A percentile compares a stretch with the other conserved stretches of the same genome.
Conservation (phyloP, 495 filamentous ascomycete genomes). For the Thozetella sp. region DNA sequence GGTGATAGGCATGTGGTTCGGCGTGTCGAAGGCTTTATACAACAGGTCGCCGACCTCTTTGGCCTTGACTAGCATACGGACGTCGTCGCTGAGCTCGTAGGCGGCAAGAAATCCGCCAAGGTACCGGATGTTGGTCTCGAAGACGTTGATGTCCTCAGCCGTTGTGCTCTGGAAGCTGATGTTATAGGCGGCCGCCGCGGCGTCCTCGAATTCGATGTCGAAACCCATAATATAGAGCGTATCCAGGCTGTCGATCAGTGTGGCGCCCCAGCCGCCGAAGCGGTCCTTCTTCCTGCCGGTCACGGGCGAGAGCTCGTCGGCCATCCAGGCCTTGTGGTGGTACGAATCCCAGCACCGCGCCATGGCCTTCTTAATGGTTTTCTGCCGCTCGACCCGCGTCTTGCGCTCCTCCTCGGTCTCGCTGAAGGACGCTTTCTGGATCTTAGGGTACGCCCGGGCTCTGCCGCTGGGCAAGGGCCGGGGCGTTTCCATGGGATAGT, state of each 20-base stretch:
- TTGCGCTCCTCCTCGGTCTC: not conserved
- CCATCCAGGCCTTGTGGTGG: conserved; percentile 66
- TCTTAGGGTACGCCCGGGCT: not conserved
- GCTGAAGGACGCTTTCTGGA: not conserved
- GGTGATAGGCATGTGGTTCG: conserved; percentile 81
- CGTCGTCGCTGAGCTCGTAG: conserved; percentile 67
- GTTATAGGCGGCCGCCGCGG: conserved; percentile 64
- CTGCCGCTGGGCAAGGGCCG: not conserved
- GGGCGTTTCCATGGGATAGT: not conserved
- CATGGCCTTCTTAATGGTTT: not conserved
- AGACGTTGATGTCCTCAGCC: conserved; percentile 59
- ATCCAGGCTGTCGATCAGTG: conserved; percentile 82
- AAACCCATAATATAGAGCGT: conserved; percentile 91
- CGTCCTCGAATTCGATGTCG: conserved; percentile 77
- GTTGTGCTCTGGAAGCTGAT: conserved; percentile 82
- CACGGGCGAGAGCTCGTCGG: conserved; percentile 74
- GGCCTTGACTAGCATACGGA: conserved; percentile 73
- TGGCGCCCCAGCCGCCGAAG: conserved; percentile 87
- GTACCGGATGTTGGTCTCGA: conserved; percentile 81
- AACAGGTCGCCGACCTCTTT: conserved; percentile 81
- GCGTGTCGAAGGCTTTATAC: conserved; percentile 85
- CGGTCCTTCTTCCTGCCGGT: conserved; percentile 57
- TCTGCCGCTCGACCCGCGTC: not conserved
- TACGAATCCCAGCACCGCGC: not conserved
- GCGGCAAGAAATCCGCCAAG: conserved; percentile 78